phyloP scores from a whole-genome alignment of 2,329 filamentous ascomycete genomes.

The Calonectria montana region DNA sequence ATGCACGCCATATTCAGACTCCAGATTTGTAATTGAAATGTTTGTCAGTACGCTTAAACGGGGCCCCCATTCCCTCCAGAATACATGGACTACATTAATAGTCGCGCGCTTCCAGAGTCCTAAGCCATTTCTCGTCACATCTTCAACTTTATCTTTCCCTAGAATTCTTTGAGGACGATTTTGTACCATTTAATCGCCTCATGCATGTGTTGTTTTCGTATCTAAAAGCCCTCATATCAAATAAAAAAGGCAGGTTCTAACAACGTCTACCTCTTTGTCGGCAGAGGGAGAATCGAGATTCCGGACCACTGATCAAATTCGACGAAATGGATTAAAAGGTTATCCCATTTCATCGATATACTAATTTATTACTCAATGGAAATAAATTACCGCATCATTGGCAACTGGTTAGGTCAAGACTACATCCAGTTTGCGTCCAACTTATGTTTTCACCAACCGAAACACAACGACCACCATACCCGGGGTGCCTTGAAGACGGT shows the following conservation, averaged over 20 bases:
- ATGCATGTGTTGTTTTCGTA: no score
- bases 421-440: not conserved
- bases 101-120: not conserved
- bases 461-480: not conserved
- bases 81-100: not conserved
- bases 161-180: not conserved
- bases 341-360: not conserved
- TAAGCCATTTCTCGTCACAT: not conserved
- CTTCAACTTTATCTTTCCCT: no score
- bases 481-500: not conserved
- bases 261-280: not conserved
- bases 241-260: no score
- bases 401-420: no score
- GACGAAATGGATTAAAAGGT: not conserved
- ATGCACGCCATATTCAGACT: not conserved
- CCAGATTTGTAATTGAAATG: not conserved
- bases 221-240: no score
- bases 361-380: not conserved
- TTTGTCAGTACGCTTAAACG: not conserved
- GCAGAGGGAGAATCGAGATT: not conserved
- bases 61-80: not conserved
- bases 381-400: not conserved
- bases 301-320: no score
- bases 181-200: no score
- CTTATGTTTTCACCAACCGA: not conserved